Evolutionary conservation across 345 rosid genomes (phyloP), one percentile per base, ranked within the genome.

Genomic region (Ceriops tagal): DNA sequence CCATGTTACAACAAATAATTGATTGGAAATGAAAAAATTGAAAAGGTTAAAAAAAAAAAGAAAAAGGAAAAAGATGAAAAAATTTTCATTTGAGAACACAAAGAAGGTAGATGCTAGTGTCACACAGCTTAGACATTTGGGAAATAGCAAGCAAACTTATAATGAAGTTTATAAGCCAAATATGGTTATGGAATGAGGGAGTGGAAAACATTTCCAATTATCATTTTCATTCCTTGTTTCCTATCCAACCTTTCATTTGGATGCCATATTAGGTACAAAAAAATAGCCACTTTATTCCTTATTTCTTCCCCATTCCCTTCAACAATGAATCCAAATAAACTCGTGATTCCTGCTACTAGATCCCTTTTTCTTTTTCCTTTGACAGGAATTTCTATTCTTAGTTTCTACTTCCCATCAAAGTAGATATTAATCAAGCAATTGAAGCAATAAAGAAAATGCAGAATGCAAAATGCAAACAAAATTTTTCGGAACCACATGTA

Each of bases 1-100:
- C 58, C 43, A 62, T 52, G 75, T 76, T 63, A 66, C 46, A 49
- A 53, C 5, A 64, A 63, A 6, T 21, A 13, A 24, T 2, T 7
- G 7, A 26, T 31, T 35, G 21, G 59, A 24, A 24, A 30, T 21
- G 59, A 11, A n/a, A 26, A 56, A 56, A 56, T 27, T 13, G 15
- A 21, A 55, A 22, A 56, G 6, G 6, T 30, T 2, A 56, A 27
- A 53, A 26, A 19, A 3, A 22, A 21, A 8, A 24, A 56, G 30
- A 56, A 27, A 24, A 27, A 32, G 3, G 49, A 37, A 28, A 51
- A 32, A 19, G 15, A 26, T 32, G 22, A 19, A 57, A 51, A 15
- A 26, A 58, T 3, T 26, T 26, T 57, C 16, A 15, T 4, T 20
- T 15, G n/a, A 27, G 67, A 24, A 19, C 8, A 32, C 53, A 24